Evolutionary conservation across 2,329 filamentous ascomycete genomes (phyloP).

Genomic region (Colletotrichum sojae): DNA sequence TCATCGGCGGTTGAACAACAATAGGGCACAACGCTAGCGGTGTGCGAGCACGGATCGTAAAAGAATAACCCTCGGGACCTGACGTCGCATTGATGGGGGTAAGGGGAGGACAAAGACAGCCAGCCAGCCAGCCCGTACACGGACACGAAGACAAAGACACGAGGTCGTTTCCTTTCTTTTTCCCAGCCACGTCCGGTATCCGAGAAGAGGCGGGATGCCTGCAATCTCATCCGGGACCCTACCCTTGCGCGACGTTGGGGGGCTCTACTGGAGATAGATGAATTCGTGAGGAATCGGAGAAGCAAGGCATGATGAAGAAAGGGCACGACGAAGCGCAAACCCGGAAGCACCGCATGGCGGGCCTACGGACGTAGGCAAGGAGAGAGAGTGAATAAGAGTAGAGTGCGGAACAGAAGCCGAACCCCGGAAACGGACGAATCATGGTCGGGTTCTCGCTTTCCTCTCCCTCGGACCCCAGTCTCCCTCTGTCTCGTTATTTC

Average conservation of each 20-base stretch:
- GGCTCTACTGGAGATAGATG: neutral
- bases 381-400: too few species aligned
- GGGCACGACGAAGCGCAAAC: neutral
- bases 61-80: too few species aligned
- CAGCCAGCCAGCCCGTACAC: conserved; percentile 5
- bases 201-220: neutral
- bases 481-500: neutral
- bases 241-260: conserved; percentile 18
- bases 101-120: neutral
- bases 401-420: neutral
- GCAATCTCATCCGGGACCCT: conserved; percentile 24
- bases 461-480: conserved; percentile 11
- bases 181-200: neutral
- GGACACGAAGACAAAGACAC: neutral
- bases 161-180: conserved; percentile 3
- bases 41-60: too few species aligned
- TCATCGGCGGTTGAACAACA: too few species aligned
- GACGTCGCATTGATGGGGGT: too few species aligned
- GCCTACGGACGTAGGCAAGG: neutral
- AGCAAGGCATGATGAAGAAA: neutral
- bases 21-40: too few species aligned
- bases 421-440: conserved; percentile 7
- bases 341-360: neutral
- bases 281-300: neutral
- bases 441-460: neutral